These are phyloP conservation scores for Mycosphaerella arachidis DNA, from an alignment of 2,329 filamentous ascomycete genomes.

Conservation along the genomic window DNA sequence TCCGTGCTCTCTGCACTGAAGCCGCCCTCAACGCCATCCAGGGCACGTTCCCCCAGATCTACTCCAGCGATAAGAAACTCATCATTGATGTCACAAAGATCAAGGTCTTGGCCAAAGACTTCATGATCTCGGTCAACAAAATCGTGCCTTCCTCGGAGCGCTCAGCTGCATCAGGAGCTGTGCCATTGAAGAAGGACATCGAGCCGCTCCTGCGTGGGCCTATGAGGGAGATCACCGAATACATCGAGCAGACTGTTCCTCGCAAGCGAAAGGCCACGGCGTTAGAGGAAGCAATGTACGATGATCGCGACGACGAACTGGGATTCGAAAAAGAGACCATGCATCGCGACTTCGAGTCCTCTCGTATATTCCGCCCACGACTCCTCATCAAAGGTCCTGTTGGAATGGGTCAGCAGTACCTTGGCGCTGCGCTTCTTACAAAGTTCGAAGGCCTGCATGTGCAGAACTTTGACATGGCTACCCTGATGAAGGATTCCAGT, in stretches of 20 bases:
- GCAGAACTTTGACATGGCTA: slow-evolving; percentile 88
- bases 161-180: slow-evolving; percentile 77
- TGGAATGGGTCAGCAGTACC: slow-evolving; percentile 92
- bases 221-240: slow-evolving; percentile 61
- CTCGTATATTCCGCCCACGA: slow-evolving; percentile 81
- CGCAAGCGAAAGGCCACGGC: slow-evolving; percentile 82
- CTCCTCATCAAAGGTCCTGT: slow-evolving; percentile 74
- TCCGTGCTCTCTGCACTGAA: slow-evolving; percentile 91
- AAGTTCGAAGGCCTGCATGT: slow-evolving; percentile 92
- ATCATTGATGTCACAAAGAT: slow-evolving; percentile 82
- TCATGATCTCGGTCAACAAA: slow-evolving; percentile 95
- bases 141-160: slow-evolving; percentile 93
- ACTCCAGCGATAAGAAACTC: slow-evolving; percentile 82
- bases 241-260: slow-evolving; percentile 69
- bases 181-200: slow-evolving; percentile 71
- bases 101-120: slow-evolving; percentile 84
- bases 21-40: slow-evolving; percentile 94
- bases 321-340: slow-evolving; percentile 81
- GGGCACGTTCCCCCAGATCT: slow-evolving; percentile 92
- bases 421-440: slow-evolving; percentile 79
- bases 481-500: slow-evolving; percentile 75
- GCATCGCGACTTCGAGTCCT: slow-evolving; percentile 69
- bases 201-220: slow-evolving; percentile 76
- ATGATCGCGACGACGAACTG: slow-evolving; percentile 73
- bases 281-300: slow-evolving; percentile 90